phyloP scores from a whole-genome alignment of 345 rosid genomes.

The Limnanthes douglasii region DNA sequence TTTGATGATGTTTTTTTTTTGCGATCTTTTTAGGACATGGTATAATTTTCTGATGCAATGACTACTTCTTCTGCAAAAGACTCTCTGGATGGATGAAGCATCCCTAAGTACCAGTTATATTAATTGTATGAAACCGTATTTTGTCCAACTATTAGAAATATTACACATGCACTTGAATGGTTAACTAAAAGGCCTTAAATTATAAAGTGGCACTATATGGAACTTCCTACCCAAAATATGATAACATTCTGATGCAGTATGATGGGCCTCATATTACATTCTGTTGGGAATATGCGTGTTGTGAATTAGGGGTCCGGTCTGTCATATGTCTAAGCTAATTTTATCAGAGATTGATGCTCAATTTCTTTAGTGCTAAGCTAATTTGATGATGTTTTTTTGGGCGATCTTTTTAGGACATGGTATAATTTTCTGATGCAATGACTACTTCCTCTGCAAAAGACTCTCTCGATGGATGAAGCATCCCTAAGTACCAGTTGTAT shows the following conservation, averaged over 20 bases:
- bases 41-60: constrained; percentile 86
- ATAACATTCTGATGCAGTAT: too few relatives aligned
- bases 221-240: too few relatives aligned
- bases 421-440: constrained; percentile 86
- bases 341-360: background rate
- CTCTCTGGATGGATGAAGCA: constrained; percentile 90
- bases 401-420: constrained; percentile 58
- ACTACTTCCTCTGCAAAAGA: constrained; percentile 84
- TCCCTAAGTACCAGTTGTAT: constrained; percentile 89
- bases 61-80: constrained; percentile 84
- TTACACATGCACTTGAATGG: constrained; percentile 10
- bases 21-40: constrained; percentile 58
- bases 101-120: constrained; percentile 88
- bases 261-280: too few relatives aligned
- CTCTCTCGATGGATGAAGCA: constrained; percentile 90
- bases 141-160: constrained; percentile 29
- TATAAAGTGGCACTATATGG: too few relatives aligned
- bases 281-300: too few relatives aligned
- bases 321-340: background rate
- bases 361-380: constrained; percentile 3
- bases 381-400: constrained; percentile 6
- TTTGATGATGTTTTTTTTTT: constrained; percentile 6
- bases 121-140: constrained; percentile 49
- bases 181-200: too few relatives aligned
- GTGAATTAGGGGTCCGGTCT: too few relatives aligned